Evolutionary conservation across 140 eudicot species (phyloP), one percentile per base, ranked within the genome.

Genomic region (Ambrosia hybrid): DNA sequence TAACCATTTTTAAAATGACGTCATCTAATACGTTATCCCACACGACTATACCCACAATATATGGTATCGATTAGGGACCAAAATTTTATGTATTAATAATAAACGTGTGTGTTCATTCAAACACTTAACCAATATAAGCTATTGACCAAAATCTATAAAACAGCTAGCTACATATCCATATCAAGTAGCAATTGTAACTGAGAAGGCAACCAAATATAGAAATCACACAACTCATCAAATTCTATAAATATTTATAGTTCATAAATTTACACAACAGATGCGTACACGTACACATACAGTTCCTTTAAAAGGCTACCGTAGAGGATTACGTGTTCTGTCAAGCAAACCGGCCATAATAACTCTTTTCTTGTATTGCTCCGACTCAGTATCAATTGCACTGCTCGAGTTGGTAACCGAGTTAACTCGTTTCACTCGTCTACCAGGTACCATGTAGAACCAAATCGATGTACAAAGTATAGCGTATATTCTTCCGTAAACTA

Each of bases 391-490:
- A 17, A 52, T n/a, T 0, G 51, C 69, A 38, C 65, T 65, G 1
- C 46, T 72, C 9, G 30, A 13, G 59, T 53, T 58, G 0, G 6
- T 56, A 1, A 39, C 70, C 6, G 76, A 57, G 53, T 80, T 69
- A 3, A 69, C 80, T 6, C 67, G 76, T 34, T 76, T 56, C 4
- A 65, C 37, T 33, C 57, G 71, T 16, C 79, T 37, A 53, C 71
- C 38, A 3, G 86, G 87, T 9, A 71, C 71, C n/a, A 81, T 56
- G 55, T 74, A 83, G 6, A 88, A 78, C 79, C 83, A 83, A 1
- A 73, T 56, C 1, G 89, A 79, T n/a, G 91, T 86, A 21, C 87
- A 88, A 1, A 88, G 51, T 5, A 88, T 79, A 2, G 96, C 85
- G 75, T 64, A 79, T 55, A 78, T 71, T 74, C 83, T 79, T 30